A percentile compares a stretch with the other conserved stretches of the same genome.
phyloP scores from a whole-genome alignment of 1,284 basidiomycete genomes.

The Heliocybe sulcata region DNA sequence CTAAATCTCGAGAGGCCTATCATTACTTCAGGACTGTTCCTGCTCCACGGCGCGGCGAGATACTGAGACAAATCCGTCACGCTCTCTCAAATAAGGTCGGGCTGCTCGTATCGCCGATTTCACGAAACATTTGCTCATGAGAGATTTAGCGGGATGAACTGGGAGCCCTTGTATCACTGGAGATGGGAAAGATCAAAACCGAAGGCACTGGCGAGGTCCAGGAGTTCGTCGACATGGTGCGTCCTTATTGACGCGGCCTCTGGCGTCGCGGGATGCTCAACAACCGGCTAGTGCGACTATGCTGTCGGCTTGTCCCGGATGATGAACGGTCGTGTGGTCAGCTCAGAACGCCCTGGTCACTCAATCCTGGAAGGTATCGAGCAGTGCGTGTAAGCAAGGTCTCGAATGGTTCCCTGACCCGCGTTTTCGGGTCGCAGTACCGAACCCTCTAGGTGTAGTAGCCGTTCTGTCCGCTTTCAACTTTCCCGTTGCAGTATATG shows the following conservation, averaged over 20 bases:
- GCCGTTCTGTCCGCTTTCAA: slow-evolving; percentile 91
- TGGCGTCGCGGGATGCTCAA: background rate
- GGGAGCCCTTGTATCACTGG: slow-evolving; percentile 78
- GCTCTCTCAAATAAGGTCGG: slow-evolving; percentile 73
- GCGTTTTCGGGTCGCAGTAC: slow-evolving; percentile 41
- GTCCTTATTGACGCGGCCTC: slow-evolving; percentile 7
- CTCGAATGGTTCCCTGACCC: background rate
- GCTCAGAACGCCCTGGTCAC: slow-evolving; percentile 86
- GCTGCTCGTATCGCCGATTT: slow-evolving; percentile 1
- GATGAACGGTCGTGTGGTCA: slow-evolving; percentile 84
- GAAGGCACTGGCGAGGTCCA: slow-evolving; percentile 93
- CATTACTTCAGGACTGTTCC: slow-evolving; percentile 69
- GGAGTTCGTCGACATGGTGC: slow-evolving; percentile 89
- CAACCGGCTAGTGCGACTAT: slow-evolving; percentile 51
- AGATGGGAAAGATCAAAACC: slow-evolving; percentile 96
- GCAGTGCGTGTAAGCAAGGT: background rate
- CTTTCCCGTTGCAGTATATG: slow-evolving; percentile 89
- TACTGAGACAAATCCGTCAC: slow-evolving; percentile 82
- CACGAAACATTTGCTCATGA: background rate
- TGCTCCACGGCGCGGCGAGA: slow-evolving; percentile 82
- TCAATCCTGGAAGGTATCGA: slow-evolving; percentile 75
- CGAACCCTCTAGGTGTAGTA: slow-evolving; percentile 91
- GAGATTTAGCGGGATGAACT: slow-evolving; percentile 62
- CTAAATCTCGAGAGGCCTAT: slow-evolving; percentile 67
- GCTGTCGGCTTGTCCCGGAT: slow-evolving; percentile 83